These are phyloP conservation scores for Phylloboletellus chloephorus DNA, from an alignment of 1,284 basidiomycete species.

Conservation along the genomic window DNA sequence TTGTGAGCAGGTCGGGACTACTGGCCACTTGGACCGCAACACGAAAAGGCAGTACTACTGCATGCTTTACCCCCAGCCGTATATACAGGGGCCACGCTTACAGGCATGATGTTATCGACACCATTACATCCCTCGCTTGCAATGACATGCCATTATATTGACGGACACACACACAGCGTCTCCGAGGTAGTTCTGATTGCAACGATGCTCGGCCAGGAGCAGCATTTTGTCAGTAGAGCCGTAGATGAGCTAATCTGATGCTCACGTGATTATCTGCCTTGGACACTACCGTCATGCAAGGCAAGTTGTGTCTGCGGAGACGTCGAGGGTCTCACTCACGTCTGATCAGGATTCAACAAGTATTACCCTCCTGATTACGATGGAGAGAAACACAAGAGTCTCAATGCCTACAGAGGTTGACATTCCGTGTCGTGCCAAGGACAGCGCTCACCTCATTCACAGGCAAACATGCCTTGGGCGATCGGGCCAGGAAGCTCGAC, in stretches of 20 bases:
- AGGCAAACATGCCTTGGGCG: slow-evolving; percentile 94
- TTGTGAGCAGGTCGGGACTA: no score
- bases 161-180: no score
- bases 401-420: slow-evolving; percentile 75
- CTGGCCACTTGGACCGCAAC: no score
- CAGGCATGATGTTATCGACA: no score
- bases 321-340: slow-evolving; percentile 14
- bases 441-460: slow-evolving; percentile 22
- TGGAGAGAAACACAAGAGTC: slow-evolving; percentile 69
- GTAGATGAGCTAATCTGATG: slow-evolving; percentile 1
- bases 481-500: slow-evolving; percentile 87
- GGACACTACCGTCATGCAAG: slow-evolving; percentile 32
- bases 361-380: slow-evolving; percentile 96
- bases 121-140: no score
- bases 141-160: no score
- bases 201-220: no score
- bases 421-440: background rate
- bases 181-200: no score
- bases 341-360: slow-evolving; percentile 68
- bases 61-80: no score
- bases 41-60: no score
- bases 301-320: slow-evolving; percentile 23
- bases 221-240: no score
- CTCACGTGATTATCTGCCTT: slow-evolving; percentile 13
- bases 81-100: no score